Evolutionary conservation across 2,329 filamentous ascomycete species (phyloP), one percentile per base, ranked within the genome.

Genomic region (Coniochaeta ligniaria): DNA sequence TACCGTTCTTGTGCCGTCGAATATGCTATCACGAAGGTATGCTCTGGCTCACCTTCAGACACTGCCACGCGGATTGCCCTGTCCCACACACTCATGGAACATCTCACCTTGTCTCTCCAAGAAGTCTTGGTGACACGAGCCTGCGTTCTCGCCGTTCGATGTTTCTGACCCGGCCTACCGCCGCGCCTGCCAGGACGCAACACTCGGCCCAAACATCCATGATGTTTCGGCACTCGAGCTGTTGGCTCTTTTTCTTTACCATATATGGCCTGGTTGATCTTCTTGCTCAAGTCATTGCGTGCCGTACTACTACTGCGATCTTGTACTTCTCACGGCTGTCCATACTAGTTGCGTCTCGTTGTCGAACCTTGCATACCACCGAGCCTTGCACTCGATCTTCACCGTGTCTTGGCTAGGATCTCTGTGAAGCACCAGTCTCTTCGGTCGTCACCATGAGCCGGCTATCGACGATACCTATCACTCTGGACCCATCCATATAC

Each of bases 401-500:
- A 38, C 35, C 35, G 35, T 4, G 12, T 38, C n/a, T 17, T 38
- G 16, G 4, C 3, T 17, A 14, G 16, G 6, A n/a, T 16, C 17
- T 41, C 17, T 5, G 3, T n/a, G 38, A 41, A n/a, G 16, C 38
- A 20, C 16, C 38, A 9, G 6, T 28, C 5, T 36, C 26, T 55
- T 35, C 26, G 6, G 52, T 17, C 52, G n/a, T 22, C 22, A 41
- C 16, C 55, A 38, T 57, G 55, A 41, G 35, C 36, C 33, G 55
- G 35, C 24, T 57, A 14, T 57, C 55, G 14, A 57, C 55, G n/a
- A 41, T 57, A 17, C 55, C 55, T 17, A 33, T 57, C 55, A 57
- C 55, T 4, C 14, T 57, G 16, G 55, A 57, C n/a, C 36, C 55
- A 9, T 57, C 55, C 55, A 36, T 57, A 26, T 57, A 57, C 55